Conservation (phyloP, 2,329 filamentous ascomycete species). For the Aspergillus pseudoglaucus region DNA sequence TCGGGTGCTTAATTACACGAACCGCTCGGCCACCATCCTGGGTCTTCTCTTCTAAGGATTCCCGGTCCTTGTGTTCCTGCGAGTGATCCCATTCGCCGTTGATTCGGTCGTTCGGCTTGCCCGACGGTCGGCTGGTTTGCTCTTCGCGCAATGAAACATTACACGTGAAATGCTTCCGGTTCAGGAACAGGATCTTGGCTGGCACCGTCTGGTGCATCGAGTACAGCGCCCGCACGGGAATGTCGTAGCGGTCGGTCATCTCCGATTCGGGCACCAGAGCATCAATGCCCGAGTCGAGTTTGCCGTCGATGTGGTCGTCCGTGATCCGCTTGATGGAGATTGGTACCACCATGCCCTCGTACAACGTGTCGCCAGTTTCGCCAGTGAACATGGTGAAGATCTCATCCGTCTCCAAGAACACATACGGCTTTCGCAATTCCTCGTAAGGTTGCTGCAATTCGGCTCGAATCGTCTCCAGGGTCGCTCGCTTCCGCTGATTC, state of each 20-base stretch:
- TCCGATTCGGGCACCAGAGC: constrained; percentile 78
- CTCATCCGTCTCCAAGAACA: constrained; percentile 63
- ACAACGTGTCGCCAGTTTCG: constrained; percentile 76
- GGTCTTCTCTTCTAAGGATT: constrained; percentile 78
- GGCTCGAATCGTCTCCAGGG: constrained; percentile 89
- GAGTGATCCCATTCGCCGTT: constrained; percentile 80
- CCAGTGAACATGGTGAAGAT: constrained; percentile 96
- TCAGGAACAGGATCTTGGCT: constrained; percentile 80
- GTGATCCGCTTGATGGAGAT: constrained; percentile 83
- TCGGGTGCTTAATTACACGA: constrained; percentile 93
- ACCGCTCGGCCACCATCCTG: constrained; percentile 78
- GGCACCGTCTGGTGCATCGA: constrained; percentile 75
- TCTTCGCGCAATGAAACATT: constrained; percentile 82
- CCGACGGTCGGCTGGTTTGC: constrained; percentile 65
- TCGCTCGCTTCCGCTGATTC: constrained; percentile 89
- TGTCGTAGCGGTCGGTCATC: constrained; percentile 63
- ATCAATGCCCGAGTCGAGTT: constrained; percentile 89
- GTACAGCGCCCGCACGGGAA: constrained; percentile 67
- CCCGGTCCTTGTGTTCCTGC: constrained; percentile 74
- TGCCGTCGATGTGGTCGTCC: constrained; percentile 87
- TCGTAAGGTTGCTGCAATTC: constrained; percentile 91
- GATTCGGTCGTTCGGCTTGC: constrained; percentile 62
- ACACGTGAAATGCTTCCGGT: constrained; percentile 75
- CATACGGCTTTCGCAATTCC: constrained; percentile 78
- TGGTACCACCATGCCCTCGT: constrained; percentile 86